Evolutionary conservation across 2,329 filamentous ascomycete species (phyloP).

Genomic region (Hypoxylon sp.): DNA sequence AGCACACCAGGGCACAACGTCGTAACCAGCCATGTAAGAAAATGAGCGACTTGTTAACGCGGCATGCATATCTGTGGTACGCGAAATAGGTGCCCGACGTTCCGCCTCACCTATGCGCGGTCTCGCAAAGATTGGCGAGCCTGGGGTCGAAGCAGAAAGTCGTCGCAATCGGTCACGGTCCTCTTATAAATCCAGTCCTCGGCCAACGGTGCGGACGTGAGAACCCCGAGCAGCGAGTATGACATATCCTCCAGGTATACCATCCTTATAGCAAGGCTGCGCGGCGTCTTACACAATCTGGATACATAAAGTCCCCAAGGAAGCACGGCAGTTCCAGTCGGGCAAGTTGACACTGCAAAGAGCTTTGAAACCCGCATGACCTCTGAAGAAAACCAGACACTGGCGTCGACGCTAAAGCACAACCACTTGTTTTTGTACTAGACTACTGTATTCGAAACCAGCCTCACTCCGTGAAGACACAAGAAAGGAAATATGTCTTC

Average conservation of each 20-base stretch:
- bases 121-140: not conserved
- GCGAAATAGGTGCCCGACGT: slow-evolving; percentile 10
- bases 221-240: slow-evolving; percentile 11
- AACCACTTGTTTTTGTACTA: not conserved
- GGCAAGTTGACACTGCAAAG: not conserved
- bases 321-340: not conserved
- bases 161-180: slow-evolving; percentile 7
- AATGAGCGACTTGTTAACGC: slow-evolving; percentile 4
- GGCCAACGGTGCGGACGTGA: slow-evolving; percentile 2
- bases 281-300: not conserved
- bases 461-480: not conserved
- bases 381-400: not conserved
- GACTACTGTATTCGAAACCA: not conserved
- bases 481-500: slow-evolving; percentile 41
- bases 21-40: slow-evolving; percentile 9
- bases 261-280: not conserved
- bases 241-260: not conserved
- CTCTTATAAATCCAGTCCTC: not conserved
- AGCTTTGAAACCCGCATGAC: not conserved
- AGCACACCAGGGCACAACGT: not conserved
- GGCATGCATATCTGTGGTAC: not conserved
- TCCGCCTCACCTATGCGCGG: not conserved
- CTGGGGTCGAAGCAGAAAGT: not conserved
- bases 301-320: slow-evolving; percentile 1
- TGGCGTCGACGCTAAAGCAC: not conserved